Conservation (phyloP, 2,329 filamentous ascomycete genomes). For the Penicillium glabrum region DNA sequence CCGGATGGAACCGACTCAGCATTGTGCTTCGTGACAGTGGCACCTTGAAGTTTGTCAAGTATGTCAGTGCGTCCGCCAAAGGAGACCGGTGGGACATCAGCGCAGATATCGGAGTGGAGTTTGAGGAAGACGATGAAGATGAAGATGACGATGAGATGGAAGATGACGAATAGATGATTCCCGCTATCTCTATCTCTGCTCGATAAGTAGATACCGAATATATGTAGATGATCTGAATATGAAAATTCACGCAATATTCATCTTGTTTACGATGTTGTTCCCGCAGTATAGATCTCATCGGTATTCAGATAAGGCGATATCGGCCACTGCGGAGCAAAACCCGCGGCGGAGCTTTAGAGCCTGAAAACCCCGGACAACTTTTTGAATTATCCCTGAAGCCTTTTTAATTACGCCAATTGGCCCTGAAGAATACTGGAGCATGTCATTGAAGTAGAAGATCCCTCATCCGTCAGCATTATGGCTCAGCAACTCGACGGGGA, state of each 20-base stretch:
- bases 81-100: slow-evolving; percentile 93
- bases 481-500: slow-evolving; percentile 30
- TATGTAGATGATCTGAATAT: no score
- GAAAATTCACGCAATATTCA: no score
- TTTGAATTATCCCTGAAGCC: not conserved
- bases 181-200: no score
- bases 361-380: not conserved
- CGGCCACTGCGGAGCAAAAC: no score
- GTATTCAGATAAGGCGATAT: no score
- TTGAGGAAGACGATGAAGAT: slow-evolving; percentile 52
- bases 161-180: not conserved
- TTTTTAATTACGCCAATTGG: not conserved
- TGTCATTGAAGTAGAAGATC: not conserved
- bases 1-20: slow-evolving; percentile 85
- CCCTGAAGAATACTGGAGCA: not conserved
- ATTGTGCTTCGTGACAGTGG: slow-evolving; percentile 86
- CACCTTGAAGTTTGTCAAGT: slow-evolving; percentile 92
- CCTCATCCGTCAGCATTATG: slow-evolving; percentile 15
- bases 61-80: slow-evolving; percentile 76
- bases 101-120: slow-evolving; percentile 71
- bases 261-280: no score
- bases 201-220: no score
- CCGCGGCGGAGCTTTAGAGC: not conserved
- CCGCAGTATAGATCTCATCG: no score
- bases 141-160: slow-evolving; percentile 31